phyloP scores from a whole-genome alignment of 495 filamentous ascomycete genomes.

The Talaromyces borbonicus region DNA sequence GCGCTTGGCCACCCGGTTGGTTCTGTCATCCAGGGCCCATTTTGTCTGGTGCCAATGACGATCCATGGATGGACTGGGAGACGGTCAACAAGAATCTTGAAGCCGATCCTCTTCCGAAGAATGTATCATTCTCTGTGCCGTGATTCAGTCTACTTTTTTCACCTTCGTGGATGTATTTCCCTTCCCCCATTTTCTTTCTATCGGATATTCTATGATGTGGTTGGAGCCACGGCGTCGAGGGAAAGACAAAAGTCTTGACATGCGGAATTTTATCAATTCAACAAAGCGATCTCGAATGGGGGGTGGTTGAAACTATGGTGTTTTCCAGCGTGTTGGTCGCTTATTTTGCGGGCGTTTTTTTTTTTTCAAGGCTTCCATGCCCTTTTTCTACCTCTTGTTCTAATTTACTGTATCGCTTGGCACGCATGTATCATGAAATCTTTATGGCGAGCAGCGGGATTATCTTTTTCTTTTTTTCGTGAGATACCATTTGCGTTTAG shows the following conservation, averaged over 20 bases:
- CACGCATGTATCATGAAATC: constrained; percentile 7
- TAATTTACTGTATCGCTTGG: too few species aligned
- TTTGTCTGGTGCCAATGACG: constrained; percentile 16
- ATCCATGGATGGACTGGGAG: constrained; percentile 27
- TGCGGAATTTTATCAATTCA: too few species aligned
- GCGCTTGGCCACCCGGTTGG: constrained; percentile 27
- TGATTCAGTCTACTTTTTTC: constrained; percentile 1
- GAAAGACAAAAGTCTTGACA: constrained; percentile 2
- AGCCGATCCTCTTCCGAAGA: not conserved
- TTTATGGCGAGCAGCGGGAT: constrained; percentile 6
- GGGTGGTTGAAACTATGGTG: too few species aligned
- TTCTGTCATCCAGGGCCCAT: constrained; percentile 19
- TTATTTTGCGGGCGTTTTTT: not conserved
- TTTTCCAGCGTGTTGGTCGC: not conserved
- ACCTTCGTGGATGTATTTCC: constrained; percentile 1
- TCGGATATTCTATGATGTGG: too few species aligned
- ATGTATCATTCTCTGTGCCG: constrained; percentile 2
- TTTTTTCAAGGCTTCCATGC: not conserved
- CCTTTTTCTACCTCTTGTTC: not conserved
- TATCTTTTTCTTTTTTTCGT: not conserved
- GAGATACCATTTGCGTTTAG: constrained; percentile 6
- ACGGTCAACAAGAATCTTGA: constrained; percentile 12
- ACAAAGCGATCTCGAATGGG: too few species aligned
- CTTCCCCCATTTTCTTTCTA: not conserved
- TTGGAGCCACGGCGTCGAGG: not conserved